Evolutionary conservation across 139 green algal species (phyloP).

Genomic region (Nannochloris sp.): DNA sequence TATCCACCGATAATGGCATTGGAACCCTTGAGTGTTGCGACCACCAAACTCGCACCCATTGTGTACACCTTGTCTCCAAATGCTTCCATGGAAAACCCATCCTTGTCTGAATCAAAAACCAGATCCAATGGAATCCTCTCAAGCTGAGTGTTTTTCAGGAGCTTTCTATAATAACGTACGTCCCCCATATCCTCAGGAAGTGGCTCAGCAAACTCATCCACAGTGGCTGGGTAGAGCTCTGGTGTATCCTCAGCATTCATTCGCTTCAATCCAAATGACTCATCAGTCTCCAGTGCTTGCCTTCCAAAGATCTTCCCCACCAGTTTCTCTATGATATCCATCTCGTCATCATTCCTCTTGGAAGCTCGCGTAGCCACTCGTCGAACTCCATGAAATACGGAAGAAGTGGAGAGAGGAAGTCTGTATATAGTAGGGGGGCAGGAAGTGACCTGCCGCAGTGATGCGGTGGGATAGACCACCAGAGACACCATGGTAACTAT

Average conservation of each 20-base stretch:
- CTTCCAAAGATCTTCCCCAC: conserved; percentile 52
- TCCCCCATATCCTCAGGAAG: conserved; percentile 36
- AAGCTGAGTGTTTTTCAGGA: conserved; percentile 60
- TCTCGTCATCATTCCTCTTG: neutral
- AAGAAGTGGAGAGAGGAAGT: too few species aligned
- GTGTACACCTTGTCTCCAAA: conserved; percentile 55
- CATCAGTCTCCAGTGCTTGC: conserved; percentile 42
- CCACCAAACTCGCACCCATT: conserved; percentile 39
- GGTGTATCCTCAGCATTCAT: conserved; percentile 30
- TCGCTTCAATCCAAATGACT: conserved; percentile 54
- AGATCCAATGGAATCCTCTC: conserved; percentile 38
- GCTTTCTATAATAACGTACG: conserved; percentile 36
- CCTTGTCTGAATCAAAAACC: conserved; percentile 44
- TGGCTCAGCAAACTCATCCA: conserved; percentile 36
- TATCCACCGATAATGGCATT: conserved; percentile 60
- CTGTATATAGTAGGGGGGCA: too few species aligned
- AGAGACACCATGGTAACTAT: too few species aligned
- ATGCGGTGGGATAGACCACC: too few species aligned
- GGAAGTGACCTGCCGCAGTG: too few species aligned
- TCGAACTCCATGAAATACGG: neutral
- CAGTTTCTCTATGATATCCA: conserved; percentile 40
- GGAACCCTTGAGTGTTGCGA: conserved; percentile 20
- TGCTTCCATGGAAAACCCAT: conserved; percentile 50
- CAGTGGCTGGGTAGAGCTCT: conserved; percentile 43
- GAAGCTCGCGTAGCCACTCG: neutral